Evolutionary conservation across 345 rosid genomes (phyloP), one percentile per base, ranked within the genome.

Genomic region (Hypericum perforatum): DNA sequence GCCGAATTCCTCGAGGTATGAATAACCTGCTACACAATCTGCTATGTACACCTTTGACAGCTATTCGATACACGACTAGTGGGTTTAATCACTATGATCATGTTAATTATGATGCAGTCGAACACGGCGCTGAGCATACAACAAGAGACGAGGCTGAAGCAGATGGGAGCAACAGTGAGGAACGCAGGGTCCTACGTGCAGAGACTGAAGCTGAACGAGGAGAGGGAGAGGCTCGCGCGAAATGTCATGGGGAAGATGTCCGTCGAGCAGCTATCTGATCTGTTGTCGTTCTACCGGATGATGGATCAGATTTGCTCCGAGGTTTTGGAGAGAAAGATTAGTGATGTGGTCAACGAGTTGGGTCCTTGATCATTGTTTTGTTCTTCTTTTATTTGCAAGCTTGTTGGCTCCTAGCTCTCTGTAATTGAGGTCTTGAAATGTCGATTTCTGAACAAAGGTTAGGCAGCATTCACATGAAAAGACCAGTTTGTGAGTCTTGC

Each of bases 161-260:
- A 89, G 73, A 89, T 89, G 83, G 97, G 97, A 7, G 97, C 94
- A 6, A 90, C 97, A 5, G 85, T 86, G 64, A 84, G 97, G 63
- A 84, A 90, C 12, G 90, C 70, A 13, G 74, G 84, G 13, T 77
- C 77, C 36, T 86, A 84, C 51, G 45, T 76, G n/a, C 66, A 76
- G 70, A 75, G 67, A 63, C 9, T 86, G 76, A 83, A 70, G 59
- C 43, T 80, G 50, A 79, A 78, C 9, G 95, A 78, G 46, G 86
- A 75, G 41, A 86, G 76, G 53, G 94, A 86, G 48, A 78, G 51
- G 46, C 36, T 79, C 64, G 95, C 90, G 6, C 70, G 80, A 64
- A 74, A 45, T 13, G 71, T 80, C 68, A 74, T 89, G 60, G 77
- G 78, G 58, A 86, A 86, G 54, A 84, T 84, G 95, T 72, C 82